phyloP scores from a whole-genome alignment of 23 red algal genomes.

The Gracilaria gracilis region DNA sequence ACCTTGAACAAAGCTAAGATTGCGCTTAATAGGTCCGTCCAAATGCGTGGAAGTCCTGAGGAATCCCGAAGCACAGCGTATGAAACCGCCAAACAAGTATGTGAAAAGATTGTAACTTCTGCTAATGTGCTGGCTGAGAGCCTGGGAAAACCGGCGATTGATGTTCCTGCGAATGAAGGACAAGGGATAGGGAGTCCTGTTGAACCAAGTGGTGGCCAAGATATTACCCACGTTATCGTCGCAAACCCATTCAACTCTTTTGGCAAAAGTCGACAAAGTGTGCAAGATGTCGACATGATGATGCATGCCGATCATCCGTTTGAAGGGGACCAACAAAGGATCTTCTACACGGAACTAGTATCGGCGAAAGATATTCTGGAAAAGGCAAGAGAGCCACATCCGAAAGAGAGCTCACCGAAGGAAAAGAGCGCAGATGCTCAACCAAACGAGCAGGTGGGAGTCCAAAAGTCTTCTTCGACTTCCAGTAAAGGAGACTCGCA shows the following conservation, averaged over 20 bases:
- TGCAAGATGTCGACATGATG: constrained; percentile 44
- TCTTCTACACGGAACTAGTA: constrained; percentile 60
- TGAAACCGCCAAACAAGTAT: constrained; percentile 55
- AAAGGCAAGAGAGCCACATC: neutral
- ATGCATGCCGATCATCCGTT: constrained; percentile 60
- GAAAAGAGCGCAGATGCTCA: neutral
- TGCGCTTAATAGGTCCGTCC: constrained; percentile 30
- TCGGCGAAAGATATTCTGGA: neutral
- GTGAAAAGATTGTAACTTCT: constrained; percentile 43
- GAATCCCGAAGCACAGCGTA: constrained; percentile 35
- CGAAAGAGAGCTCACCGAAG: neutral
- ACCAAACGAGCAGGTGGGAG: neutral
- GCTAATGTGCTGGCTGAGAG: constrained; percentile 44
- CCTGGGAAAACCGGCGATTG: constrained; percentile 32
- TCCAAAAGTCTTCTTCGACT: neutral
- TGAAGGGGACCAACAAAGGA: constrained; percentile 53
- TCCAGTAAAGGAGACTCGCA: neutral
- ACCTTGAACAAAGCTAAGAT: constrained; percentile 25
- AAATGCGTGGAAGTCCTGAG: constrained; percentile 53
- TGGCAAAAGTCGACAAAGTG: constrained; percentile 5
- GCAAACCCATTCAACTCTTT: constrained; percentile 52
- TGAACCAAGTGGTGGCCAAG: constrained; percentile 21
- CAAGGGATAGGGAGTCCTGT: neutral
- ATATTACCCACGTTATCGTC: constrained; percentile 32
- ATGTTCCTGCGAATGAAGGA: neutral